Percentiles rank a stretch among this genome's conserved stretches.
These are phyloP conservation scores for Rhododendron simsii DNA, from an alignment of 148 eudicot species.

Conservation along the genomic window DNA sequence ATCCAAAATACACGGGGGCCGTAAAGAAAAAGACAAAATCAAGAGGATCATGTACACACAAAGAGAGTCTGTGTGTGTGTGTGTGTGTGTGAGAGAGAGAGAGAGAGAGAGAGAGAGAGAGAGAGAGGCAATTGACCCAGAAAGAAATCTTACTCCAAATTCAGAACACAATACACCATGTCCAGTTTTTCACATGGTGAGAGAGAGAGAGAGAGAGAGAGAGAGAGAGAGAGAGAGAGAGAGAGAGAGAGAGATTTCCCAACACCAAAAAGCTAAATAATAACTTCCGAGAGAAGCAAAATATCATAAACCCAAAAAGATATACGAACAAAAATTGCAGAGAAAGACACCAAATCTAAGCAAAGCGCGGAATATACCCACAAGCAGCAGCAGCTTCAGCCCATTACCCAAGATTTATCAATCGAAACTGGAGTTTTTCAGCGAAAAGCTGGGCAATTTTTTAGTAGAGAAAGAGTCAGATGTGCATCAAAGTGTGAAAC, in stretches of 20 bases:
- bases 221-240: not conserved
- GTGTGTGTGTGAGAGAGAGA: not conserved
- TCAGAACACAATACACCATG: not conserved
- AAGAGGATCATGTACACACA: not conserved
- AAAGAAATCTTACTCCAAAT: not conserved
- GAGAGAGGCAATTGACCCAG: not conserved
- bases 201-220: not conserved
- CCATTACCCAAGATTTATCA: not conserved
- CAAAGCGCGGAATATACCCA: not conserved
- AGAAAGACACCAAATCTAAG: not conserved
- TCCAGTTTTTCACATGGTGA: not conserved
- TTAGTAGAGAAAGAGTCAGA: not conserved
- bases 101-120: too few relatives aligned
- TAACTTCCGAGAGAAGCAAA: not conserved
- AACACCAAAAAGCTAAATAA: too few relatives aligned
- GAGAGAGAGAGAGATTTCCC: not conserved
- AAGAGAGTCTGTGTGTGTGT: not conserved
- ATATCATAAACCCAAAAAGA: not conserved
- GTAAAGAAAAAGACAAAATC: not conserved
- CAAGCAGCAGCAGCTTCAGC: not conserved
- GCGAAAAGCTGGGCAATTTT: not conserved
- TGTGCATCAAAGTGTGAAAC: not conserved
- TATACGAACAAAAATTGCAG: not conserved
- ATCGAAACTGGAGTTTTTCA: not conserved
- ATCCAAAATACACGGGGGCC: not conserved